A percentile compares a stretch with the other conserved stretches of the same genome.
These are phyloP conservation scores for Talaromyces funiculosus DNA, from an alignment of 2,329 filamentous ascomycete species.

Conservation along the genomic window DNA sequence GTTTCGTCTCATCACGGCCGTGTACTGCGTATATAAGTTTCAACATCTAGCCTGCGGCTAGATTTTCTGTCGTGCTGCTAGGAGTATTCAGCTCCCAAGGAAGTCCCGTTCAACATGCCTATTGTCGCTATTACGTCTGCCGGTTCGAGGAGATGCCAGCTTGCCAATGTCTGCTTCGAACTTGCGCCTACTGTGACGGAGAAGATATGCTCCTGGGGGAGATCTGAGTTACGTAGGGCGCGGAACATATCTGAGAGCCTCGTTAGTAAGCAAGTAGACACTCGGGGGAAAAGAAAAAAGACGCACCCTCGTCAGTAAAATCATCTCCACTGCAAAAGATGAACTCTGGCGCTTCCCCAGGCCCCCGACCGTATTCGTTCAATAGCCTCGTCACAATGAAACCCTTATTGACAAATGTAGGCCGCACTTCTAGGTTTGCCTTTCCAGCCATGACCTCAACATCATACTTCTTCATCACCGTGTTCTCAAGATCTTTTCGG, in stretches of 20 bases:
- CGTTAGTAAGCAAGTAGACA: not conserved
- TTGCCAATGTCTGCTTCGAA: slow-evolving; percentile 84
- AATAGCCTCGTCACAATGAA: slow-evolving; percentile 86
- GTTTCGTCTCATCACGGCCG: not conserved
- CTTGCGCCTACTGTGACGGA: slow-evolving; percentile 87
- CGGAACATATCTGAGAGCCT: slow-evolving; percentile 68
- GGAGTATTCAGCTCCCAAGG: slow-evolving; percentile 13
- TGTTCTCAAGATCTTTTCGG: slow-evolving; percentile 71
- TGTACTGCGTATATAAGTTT: not conserved
- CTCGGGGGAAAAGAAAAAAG: not conserved
- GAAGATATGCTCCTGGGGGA: slow-evolving; percentile 66
- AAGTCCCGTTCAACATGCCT: slow-evolving; percentile 46
- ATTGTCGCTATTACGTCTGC: slow-evolving; percentile 72
- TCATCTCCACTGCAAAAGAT: slow-evolving; percentile 90
- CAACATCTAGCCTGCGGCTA: not conserved
- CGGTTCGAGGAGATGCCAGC: slow-evolving; percentile 85
- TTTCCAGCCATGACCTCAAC: slow-evolving; percentile 97
- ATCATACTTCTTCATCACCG: slow-evolving; percentile 72
- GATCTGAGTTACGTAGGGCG: slow-evolving; percentile 57
- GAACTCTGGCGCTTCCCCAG: slow-evolving; percentile 66
- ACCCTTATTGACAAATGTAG: slow-evolving; percentile 95
- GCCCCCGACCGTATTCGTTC: slow-evolving; percentile 57
- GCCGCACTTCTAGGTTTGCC: slow-evolving; percentile 94
- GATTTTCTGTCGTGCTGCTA: not conserved
- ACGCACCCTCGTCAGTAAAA: slow-evolving; percentile 88